Conservation (phyloP, 106 monocot genomes). For the Alisma plantagoaquatica region DNA sequence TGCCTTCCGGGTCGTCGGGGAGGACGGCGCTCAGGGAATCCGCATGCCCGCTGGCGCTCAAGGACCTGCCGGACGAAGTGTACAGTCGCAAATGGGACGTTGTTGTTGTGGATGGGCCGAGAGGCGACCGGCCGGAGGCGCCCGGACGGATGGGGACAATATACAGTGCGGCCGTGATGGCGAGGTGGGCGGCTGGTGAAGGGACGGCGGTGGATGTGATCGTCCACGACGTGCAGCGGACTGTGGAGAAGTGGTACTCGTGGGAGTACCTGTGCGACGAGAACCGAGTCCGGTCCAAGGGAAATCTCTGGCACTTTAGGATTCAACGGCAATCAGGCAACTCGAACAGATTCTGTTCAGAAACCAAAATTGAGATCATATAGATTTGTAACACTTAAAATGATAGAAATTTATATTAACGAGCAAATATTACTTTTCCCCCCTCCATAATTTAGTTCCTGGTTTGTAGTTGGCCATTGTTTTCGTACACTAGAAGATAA, state of each 20-base stretch:
- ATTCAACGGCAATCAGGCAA: constrained; percentile 8
- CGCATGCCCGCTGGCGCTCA: constrained; percentile 16
- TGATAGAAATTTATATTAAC: too few species aligned
- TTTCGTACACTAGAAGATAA: too few species aligned
- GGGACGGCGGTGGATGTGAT: constrained; percentile 22
- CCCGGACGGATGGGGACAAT: constrained; percentile 45
- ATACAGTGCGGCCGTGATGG: constrained; percentile 29
- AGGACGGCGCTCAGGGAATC: neutral
- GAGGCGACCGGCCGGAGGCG: constrained; percentile 19
- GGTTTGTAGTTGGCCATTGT: too few species aligned
- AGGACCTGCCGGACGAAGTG: constrained; percentile 18
- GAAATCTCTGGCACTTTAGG: constrained; percentile 45
- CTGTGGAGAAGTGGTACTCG: constrained; percentile 47
- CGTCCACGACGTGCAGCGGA: constrained; percentile 44
- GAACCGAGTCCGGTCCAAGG: constrained; percentile 25
- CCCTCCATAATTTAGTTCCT: too few species aligned
- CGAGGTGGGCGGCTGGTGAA: constrained; percentile 16
- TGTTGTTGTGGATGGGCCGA: constrained; percentile 31
- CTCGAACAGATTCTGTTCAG: constrained; percentile 16
- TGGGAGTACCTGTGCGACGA: constrained; percentile 51
- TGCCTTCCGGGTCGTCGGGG: too few species aligned
- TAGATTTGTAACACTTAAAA: too few species aligned
- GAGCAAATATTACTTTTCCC: too few species aligned
- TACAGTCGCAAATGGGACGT: constrained; percentile 28
- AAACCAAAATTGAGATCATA: neutral